Conservation (phyloP, 1,284 basidiomycete species). For the Kwoniella shivajii region DNA sequence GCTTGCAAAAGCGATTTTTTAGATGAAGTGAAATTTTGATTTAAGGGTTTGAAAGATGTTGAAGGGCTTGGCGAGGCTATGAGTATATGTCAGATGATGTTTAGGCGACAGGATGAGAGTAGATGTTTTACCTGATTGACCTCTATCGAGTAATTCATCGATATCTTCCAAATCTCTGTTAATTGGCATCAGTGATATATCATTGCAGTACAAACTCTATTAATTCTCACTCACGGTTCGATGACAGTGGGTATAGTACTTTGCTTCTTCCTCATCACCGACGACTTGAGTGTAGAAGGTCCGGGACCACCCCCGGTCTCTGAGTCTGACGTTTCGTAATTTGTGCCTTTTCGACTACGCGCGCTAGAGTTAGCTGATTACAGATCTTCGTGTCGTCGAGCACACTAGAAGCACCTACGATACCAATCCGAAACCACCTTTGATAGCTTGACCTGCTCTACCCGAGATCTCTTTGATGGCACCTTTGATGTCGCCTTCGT, state of each 20-base stretch:
- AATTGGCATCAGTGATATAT: background rate
- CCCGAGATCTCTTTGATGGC: slow-evolving; percentile 38
- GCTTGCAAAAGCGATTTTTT: slow-evolving; percentile 22
- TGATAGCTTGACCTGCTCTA: slow-evolving; percentile 41
- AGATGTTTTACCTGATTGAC: slow-evolving; percentile 10
- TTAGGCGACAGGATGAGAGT: background rate
- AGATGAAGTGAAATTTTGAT: slow-evolving; percentile 11
- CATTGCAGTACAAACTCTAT: background rate
- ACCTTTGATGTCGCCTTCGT: slow-evolving; percentile 21
- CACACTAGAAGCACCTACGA: too few relatives aligned
- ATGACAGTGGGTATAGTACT: slow-evolving; percentile 39
- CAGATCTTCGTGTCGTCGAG: background rate
- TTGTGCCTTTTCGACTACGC: slow-evolving; percentile 20
- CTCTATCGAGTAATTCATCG: slow-evolving; percentile 25
- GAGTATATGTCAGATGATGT: background rate
- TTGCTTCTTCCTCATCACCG: slow-evolving; percentile 23
- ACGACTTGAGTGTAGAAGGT: slow-evolving; percentile 21
- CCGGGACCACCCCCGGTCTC: slow-evolving; percentile 33
- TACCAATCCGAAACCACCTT: slow-evolving; percentile 39
- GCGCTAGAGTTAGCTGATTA: background rate
- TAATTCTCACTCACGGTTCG: slow-evolving; percentile 39
- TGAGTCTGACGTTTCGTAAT: slow-evolving; percentile 47
- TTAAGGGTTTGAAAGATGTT: slow-evolving; percentile 10
- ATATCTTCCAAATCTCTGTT: slow-evolving; percentile 34
- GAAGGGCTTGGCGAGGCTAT: slow-evolving; percentile 29